phyloP scores from a whole-genome alignment of 2,329 filamentous ascomycete species.

The Aspergillus sp. region DNA sequence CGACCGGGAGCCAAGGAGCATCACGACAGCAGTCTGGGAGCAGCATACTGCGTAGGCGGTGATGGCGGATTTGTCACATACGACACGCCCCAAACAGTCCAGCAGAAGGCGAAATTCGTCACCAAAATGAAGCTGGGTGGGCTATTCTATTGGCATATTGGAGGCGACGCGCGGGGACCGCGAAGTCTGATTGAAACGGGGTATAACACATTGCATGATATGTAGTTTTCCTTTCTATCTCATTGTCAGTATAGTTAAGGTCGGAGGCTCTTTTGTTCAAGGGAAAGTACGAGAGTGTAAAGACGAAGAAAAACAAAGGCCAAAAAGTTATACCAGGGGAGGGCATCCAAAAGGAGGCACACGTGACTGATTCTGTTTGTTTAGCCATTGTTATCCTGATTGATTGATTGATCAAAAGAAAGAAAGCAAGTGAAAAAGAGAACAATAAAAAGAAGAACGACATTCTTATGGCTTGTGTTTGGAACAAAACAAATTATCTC shows the following conservation, averaged over 20 bases:
- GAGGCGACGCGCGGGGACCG: constrained; percentile 62
- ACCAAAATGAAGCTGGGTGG: constrained; percentile 71
- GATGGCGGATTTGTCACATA: constrained; percentile 79
- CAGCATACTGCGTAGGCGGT: constrained; percentile 68
- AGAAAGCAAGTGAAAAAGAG: too few relatives aligned
- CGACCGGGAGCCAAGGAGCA: constrained; percentile 62
- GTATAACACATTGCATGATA: constrained; percentile 55
- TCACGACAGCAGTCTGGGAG: constrained; percentile 66
- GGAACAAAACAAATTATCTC: neutral
- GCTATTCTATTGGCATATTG: constrained; percentile 80
- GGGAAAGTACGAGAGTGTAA: neutral
- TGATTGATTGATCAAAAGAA: too few relatives aligned
- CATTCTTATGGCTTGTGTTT: too few relatives aligned
- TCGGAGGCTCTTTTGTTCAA: too few relatives aligned
- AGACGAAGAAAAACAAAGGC: neutral
- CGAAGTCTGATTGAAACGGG: constrained; percentile 64
- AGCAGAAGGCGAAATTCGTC: constrained; percentile 72
- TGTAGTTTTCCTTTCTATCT: constrained; percentile 24
- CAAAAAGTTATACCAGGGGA: neutral
- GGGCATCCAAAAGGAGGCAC: neutral
- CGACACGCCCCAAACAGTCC: constrained; percentile 75
- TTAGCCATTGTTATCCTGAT: too few relatives aligned
- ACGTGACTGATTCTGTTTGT: neutral
- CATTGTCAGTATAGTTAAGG: neutral
- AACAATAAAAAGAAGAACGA: too few relatives aligned